Evolutionary conservation across 805 yeast genomes (phyloP).

Genomic region (Metschnikowia gelsemii): DNA sequence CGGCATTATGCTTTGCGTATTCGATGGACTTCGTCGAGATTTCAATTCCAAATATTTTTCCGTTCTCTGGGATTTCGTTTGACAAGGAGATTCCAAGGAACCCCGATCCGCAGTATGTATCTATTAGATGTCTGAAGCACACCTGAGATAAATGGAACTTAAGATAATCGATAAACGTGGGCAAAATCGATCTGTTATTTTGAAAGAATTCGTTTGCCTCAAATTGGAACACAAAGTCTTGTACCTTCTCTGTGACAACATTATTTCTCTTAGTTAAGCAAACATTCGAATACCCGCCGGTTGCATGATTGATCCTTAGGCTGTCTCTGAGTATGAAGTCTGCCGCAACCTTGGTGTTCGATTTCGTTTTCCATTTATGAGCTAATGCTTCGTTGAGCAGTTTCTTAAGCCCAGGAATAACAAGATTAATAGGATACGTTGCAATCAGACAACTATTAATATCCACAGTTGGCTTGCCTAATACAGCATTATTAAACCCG

Average conservation of each 20-base stretch:
- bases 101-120: slow-evolving; percentile 49
- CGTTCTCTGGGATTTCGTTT: slow-evolving; percentile 26
- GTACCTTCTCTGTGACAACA: slow-evolving; percentile 37
- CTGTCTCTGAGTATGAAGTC: slow-evolving; percentile 37
- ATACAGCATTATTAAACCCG: slow-evolving; percentile 33
- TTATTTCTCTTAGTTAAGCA: slow-evolving; percentile 29
- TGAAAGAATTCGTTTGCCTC: slow-evolving; percentile 43
- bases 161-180: slow-evolving; percentile 35
- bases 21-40: slow-evolving; percentile 32
- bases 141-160: slow-evolving; percentile 15
- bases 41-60: slow-evolving; percentile 44
- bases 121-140: slow-evolving; percentile 33
- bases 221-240: slow-evolving; percentile 37
- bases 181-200: slow-evolving; percentile 43
- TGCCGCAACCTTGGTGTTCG: slow-evolving; percentile 8
- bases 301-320: slow-evolving; percentile 27
- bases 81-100: slow-evolving; percentile 43
- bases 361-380: slow-evolving; percentile 6
- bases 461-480: slow-evolving; percentile 29
- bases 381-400: slow-evolving; percentile 11
- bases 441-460: slow-evolving; percentile 40
- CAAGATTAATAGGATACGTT: slow-evolving; percentile 29
- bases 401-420: slow-evolving; percentile 20
- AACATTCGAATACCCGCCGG: slow-evolving; percentile 29
- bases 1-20: slow-evolving; percentile 41